Percentiles rank a stretch among this genome's conserved stretches.
phyloP scores from a whole-genome alignment of 164 flowering plant genomes.

The Echeveria elegans region DNA sequence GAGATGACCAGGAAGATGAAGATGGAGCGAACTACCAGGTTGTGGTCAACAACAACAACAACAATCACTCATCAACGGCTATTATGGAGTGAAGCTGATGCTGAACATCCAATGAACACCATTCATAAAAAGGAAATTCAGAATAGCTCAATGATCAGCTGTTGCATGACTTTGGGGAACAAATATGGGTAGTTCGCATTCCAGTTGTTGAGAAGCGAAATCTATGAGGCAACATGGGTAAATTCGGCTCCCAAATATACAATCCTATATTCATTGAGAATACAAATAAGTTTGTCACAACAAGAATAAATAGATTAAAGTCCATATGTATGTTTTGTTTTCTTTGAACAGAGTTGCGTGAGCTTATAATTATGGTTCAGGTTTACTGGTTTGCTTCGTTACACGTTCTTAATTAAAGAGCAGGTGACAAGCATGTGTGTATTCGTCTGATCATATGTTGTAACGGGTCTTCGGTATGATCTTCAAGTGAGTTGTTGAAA shows the following conservation, averaged over 20 bases:
- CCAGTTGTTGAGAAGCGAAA: conserved; percentile 5
- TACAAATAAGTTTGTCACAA: not conserved
- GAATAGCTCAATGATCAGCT: not conserved
- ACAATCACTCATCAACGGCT: conserved; percentile 3
- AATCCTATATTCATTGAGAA: not conserved
- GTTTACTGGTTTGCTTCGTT: too few species aligned
- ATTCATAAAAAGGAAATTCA: not conserved
- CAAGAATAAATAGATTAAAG: not conserved
- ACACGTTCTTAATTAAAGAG: too few species aligned
- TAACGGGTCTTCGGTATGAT: too few species aligned
- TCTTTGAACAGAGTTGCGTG: not conserved
- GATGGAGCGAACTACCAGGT: conserved; percentile 20
- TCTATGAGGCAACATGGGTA: too few species aligned
- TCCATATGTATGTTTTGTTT: not conserved
- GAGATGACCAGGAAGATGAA: conserved; percentile 12
- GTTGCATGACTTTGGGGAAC: not conserved
- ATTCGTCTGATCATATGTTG: too few species aligned
- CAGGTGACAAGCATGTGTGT: too few species aligned
- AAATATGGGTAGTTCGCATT: not conserved
- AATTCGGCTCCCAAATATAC: too few species aligned
- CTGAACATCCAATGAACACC: not conserved
- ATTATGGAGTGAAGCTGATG: not conserved
- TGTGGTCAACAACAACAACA: conserved; percentile 19
- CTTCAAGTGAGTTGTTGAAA: too few species aligned
- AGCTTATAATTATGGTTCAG: not conserved